Evolutionary conservation across 2,329 filamentous ascomycete genomes (phyloP), one percentile per base, ranked within the genome.

Genomic region (Akanthomyces muscarius): DNA sequence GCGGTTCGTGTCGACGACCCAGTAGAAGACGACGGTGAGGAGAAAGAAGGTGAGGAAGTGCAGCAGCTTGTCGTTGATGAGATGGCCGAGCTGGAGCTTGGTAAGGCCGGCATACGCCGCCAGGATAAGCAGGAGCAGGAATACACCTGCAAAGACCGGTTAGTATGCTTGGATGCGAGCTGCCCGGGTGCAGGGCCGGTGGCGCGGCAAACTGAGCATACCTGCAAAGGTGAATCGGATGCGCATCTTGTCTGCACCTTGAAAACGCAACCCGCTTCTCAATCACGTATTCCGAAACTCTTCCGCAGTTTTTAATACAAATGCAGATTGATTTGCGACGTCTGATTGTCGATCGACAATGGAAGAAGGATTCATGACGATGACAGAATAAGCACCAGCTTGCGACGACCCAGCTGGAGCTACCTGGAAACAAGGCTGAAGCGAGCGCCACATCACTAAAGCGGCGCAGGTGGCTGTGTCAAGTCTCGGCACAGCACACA

Each of bases 1-100:
- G 66, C 95, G 90, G 66, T 88, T 89, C 59, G 92, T 96, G 75
- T 99, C 95, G 70, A 97, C 78, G 73, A 97, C 90, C 92, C 95
- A 99, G 85, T 99, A 99, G 83, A 98, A 98, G 69, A 85, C 79
- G 67, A 90, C 77, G 18, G 94, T 97, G 60, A 99, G 84, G 68
- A 91, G 73, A 82, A 98, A 97, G 81, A 99, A 98, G 70, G 90
- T 93, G 64, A 92, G 66, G 69, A 90, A 83, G 77, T 98, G 95
- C 33, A 98, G 83, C 71, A 90, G 80, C 77, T 99, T 98, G 83
- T 97, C 93, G 80, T 96, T 92, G 73, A 94, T 84, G 71, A 82
- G 74, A 65, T 76, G 69, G 66, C 77, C 78, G 68, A 86, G 71
- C 67, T 87, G 83, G 61, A 87, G 73, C 45, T 83, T 79, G 38